Evolutionary conservation across 345 rosid genomes (phyloP).

Genomic region (Hypericum perforatum): DNA sequence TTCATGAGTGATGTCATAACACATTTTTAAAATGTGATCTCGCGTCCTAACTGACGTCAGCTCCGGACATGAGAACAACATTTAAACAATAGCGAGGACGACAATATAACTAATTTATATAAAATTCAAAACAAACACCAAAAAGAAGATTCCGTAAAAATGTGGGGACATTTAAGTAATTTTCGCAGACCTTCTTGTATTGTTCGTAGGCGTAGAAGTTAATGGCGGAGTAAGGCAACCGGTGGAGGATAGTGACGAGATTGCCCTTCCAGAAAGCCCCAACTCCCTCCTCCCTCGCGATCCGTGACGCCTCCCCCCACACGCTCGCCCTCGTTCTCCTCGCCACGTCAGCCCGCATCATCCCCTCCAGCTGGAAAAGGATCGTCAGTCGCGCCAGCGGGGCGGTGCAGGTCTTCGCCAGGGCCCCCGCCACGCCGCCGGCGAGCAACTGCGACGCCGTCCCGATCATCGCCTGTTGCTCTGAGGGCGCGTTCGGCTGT

Average conservation of each 20-base stretch:
- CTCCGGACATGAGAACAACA: too few relatives aligned
- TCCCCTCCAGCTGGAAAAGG: constrained; percentile 98
- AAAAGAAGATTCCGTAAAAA: too few relatives aligned
- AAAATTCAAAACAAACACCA: too few relatives aligned
- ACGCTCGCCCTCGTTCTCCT: constrained; percentile 47
- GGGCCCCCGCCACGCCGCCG: constrained; percentile 92
- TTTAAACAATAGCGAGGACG: too few relatives aligned
- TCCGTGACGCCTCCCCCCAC: constrained; percentile 79
- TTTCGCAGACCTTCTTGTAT: constrained; percentile 41
- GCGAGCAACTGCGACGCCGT: constrained; percentile 65
- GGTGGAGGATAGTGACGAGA: constrained; percentile 79
- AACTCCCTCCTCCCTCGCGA: constrained; percentile 74
- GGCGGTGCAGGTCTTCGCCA: constrained; percentile 94
- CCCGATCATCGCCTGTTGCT: constrained; percentile 49
- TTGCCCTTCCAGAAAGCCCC: constrained; percentile 98
- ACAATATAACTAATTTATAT: too few relatives aligned
- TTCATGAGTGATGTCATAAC: too few relatives aligned
- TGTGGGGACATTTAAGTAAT: too few relatives aligned
- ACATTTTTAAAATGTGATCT: too few relatives aligned
- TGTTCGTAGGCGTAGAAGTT: constrained; percentile 76
- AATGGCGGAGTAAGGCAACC: constrained; percentile 77
- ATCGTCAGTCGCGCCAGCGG: constrained; percentile 96
- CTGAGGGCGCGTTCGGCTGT: constrained; percentile 18
- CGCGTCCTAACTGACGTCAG: too few relatives aligned
- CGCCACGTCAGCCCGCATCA: constrained; percentile 77